Evolutionary conservation across 2,329 filamentous ascomycete genomes (phyloP).

Genomic region (Pyricularia pennisetigena): DNA sequence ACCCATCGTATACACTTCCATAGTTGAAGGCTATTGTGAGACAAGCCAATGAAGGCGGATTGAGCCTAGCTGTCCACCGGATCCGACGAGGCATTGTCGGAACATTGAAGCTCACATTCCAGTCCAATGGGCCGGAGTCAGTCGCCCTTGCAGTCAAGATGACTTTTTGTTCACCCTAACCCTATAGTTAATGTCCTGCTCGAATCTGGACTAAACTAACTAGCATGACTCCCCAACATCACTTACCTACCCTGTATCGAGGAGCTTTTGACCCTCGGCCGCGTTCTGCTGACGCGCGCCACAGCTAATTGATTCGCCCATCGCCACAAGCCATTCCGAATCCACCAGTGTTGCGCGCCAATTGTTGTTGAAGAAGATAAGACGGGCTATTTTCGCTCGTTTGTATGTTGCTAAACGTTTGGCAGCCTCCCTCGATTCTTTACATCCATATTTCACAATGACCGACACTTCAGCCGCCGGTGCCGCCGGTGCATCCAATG

Average conservation of each 20-base stretch:
- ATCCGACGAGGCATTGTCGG: not conserved
- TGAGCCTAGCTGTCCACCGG: not conserved
- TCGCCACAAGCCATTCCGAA: not conserved
- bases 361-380: not conserved
- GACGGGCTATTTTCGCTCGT: not conserved
- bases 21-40: not conserved
- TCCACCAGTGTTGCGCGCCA: not conserved
- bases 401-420: not conserved
- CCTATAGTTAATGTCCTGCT: not conserved
- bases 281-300: slow-evolving; percentile 12
- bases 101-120: not conserved
- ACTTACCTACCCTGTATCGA: not conserved
- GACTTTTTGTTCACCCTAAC: not conserved
- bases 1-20: not conserved
- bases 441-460: not conserved
- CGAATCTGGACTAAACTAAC: too few relatives aligned
- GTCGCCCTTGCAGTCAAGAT: not conserved
- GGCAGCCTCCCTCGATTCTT: not conserved
- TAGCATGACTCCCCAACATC: too few relatives aligned
- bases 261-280: not conserved
- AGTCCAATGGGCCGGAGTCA: not conserved
- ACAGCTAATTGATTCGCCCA: not conserved
- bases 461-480: slow-evolving; percentile 11
- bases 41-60: not conserved
- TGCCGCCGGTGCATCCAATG: slow-evolving; percentile 14